phyloP scores from a whole-genome alignment of 1,284 basidiomycete species.

The Caloboletus firmus region DNA sequence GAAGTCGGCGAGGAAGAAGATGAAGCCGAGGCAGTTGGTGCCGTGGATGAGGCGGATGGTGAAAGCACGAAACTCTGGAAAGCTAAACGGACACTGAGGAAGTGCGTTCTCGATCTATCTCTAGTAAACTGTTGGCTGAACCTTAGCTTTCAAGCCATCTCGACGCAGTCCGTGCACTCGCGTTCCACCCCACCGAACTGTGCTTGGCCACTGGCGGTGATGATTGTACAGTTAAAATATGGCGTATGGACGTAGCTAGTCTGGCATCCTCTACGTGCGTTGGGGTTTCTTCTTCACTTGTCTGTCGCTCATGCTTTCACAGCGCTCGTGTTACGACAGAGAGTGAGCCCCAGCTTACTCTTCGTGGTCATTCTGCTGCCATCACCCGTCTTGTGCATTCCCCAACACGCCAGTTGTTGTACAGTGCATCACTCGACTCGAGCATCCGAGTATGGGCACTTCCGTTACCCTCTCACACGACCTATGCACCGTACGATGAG shows the following conservation, averaged over 20 bases:
- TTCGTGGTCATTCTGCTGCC: slow-evolving; percentile 90
- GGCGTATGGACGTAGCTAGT: slow-evolving; percentile 78
- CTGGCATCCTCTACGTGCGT: slow-evolving; percentile 73
- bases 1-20: slow-evolving; percentile 57
- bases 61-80: slow-evolving; percentile 80
- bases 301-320: slow-evolving; percentile 19
- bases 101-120: slow-evolving; percentile 53
- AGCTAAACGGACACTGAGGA: slow-evolving; percentile 79
- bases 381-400: slow-evolving; percentile 90
- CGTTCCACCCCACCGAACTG: slow-evolving; percentile 83
- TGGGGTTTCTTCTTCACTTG: slow-evolving; percentile 8
- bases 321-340: slow-evolving; percentile 72
- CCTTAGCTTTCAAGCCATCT: slow-evolving; percentile 66
- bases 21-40: slow-evolving; percentile 59
- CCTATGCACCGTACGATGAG: slow-evolving; percentile 87
- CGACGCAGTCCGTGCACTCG: slow-evolving; percentile 87
- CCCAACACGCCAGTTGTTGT: slow-evolving; percentile 72
- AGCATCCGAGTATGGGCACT: slow-evolving; percentile 91
- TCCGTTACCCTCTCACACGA: slow-evolving; percentile 70
- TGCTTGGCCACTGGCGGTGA: slow-evolving; percentile 90
- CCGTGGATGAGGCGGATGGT: slow-evolving; percentile 62
- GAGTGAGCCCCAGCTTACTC: slow-evolving; percentile 87
- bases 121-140: slow-evolving; percentile 9
- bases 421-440: slow-evolving; percentile 91
- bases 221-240: slow-evolving; percentile 95